These are phyloP conservation scores for Exserohilum rostratum DNA, from an alignment of 2,329 filamentous ascomycete genomes.

Conservation along the genomic window DNA sequence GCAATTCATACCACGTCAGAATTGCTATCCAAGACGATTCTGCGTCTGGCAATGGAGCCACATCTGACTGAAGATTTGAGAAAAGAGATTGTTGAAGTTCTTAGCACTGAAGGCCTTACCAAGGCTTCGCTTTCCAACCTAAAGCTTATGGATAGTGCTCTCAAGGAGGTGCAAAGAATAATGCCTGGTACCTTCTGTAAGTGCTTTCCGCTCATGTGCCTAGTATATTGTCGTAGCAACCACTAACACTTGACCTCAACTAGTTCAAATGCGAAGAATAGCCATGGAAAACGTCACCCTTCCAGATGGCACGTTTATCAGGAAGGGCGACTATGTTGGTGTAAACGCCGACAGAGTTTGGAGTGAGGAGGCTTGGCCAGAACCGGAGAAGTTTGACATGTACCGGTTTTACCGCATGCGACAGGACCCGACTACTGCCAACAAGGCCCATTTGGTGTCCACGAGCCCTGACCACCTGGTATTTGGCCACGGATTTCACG, in stretches of 20 bases:
- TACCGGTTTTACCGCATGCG: slow-evolving; percentile 1
- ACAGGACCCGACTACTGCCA: not conserved
- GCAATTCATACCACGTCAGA: slow-evolving; percentile 1
- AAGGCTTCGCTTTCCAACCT: not conserved
- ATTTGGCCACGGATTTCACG: not conserved
- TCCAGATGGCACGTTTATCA: not conserved
- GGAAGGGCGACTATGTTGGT: not conserved
- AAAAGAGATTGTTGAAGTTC: not conserved
- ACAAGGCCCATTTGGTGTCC: not conserved
- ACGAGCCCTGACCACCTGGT: not conserved
- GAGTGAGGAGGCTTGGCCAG: not conserved
- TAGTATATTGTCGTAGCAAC: no score
- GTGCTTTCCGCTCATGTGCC: no score
- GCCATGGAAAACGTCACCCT: not conserved
- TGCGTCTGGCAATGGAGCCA: not conserved
- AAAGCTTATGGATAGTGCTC: not conserved
- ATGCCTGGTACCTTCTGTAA: not conserved
- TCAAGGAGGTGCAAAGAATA: not conserved
- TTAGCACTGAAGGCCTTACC: not conserved
- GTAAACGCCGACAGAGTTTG: not conserved
- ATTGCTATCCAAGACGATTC: not conserved
- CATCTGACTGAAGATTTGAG: not conserved
- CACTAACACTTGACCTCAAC: not conserved
- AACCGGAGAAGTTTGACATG: not conserved
- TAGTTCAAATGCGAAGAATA: not conserved